phyloP scores from a whole-genome alignment of 2,329 filamentous ascomycete genomes.

The Lasiodiplodia citricola region DNA sequence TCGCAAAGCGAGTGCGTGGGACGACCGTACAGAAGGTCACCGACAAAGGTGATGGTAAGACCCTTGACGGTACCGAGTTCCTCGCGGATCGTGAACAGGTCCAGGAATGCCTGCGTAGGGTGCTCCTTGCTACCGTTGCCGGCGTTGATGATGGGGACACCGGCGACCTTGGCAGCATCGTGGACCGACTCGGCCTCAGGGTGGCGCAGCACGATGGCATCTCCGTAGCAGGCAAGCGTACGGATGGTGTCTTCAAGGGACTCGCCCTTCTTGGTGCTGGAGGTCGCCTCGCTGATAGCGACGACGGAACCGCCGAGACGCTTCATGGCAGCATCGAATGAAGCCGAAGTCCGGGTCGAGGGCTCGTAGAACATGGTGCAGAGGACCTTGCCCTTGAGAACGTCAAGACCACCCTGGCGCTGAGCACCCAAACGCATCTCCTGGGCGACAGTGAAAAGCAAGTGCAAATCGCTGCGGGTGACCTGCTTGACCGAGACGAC shows the following conservation, averaged over 20 bases:
- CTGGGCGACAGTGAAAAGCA: slow-evolving; percentile 94
- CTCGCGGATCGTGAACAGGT: slow-evolving; percentile 97
- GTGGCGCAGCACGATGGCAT: slow-evolving; percentile 95
- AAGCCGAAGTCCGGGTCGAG: slow-evolving; percentile 91
- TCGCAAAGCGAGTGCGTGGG: slow-evolving; percentile 95
- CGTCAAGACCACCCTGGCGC: slow-evolving; percentile 84
- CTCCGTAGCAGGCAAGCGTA: slow-evolving; percentile 91
- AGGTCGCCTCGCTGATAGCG: slow-evolving; percentile 79
- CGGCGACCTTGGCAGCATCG: slow-evolving; percentile 82
- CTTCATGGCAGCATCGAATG: slow-evolving; percentile 98
- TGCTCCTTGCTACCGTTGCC: slow-evolving; percentile 96
- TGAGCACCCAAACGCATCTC: slow-evolving; percentile 97
- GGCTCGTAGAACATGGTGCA: slow-evolving; percentile 98
- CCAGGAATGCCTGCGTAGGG: slow-evolving; percentile 95
- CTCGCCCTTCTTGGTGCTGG: slow-evolving; percentile 93
- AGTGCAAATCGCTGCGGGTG: slow-evolving; percentile 82
- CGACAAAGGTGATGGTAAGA: slow-evolving; percentile 93
- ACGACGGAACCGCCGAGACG: slow-evolving; percentile 89
- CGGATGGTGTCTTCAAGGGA: slow-evolving; percentile 90
- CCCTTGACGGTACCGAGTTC: slow-evolving; percentile 95
- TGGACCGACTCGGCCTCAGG: slow-evolving; percentile 81
- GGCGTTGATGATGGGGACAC: slow-evolving; percentile 94
- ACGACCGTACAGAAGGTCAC: slow-evolving; percentile 90
- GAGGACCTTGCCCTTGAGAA: slow-evolving; percentile 84
- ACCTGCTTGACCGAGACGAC: slow-evolving; percentile 94